These are phyloP conservation scores for Pholiota adiposa DNA, from an alignment of 1,284 basidiomycete species.

Conservation along the genomic window DNA sequence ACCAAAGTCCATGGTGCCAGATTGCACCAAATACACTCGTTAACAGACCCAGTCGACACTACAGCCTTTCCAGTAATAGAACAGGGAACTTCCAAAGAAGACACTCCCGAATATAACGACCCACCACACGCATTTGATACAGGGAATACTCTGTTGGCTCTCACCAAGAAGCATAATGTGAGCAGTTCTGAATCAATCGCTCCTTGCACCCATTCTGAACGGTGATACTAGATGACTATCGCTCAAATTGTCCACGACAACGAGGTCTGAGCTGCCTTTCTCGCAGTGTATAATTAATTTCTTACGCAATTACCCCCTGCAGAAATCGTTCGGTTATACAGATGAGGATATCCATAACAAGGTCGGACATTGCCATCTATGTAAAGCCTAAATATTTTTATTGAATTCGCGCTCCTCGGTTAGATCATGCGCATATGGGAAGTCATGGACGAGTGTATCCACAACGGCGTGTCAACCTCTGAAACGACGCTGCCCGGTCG, in stretches of 20 bases:
- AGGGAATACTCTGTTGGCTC: constrained; percentile 75
- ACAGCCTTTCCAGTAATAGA: background rate
- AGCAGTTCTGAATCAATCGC: constrained; percentile 26
- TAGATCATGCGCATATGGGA: constrained; percentile 83
- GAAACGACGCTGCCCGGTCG: constrained; percentile 87
- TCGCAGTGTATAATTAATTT: background rate
- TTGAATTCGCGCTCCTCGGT: constrained; percentile 8
- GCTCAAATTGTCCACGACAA: constrained; percentile 97
- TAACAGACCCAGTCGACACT: constrained; percentile 39
- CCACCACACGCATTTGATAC: constrained; percentile 88
- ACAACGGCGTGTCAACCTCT: constrained; percentile 79
- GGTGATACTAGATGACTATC: constrained; percentile 74
- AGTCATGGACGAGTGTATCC: constrained; percentile 95
- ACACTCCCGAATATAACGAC: constrained; percentile 12
- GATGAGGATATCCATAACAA: constrained; percentile 80
- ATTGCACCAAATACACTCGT: constrained; percentile 69
- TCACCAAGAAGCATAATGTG: constrained; percentile 87
- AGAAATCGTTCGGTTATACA: constrained; percentile 73
- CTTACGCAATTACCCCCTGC: background rate
- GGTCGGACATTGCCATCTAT: constrained; percentile 42
- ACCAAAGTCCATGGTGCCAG: constrained; percentile 78
- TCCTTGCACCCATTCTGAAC: constrained; percentile 5
- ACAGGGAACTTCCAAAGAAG: background rate
- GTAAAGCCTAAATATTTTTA: background rate
- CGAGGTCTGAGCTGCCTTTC: constrained; percentile 47